A percentile compares a stretch with the other conserved stretches of the same genome.
Evolutionary conservation across 73 alveolate species (phyloP).

Genomic region (Blepharisma stoltei): DNA sequence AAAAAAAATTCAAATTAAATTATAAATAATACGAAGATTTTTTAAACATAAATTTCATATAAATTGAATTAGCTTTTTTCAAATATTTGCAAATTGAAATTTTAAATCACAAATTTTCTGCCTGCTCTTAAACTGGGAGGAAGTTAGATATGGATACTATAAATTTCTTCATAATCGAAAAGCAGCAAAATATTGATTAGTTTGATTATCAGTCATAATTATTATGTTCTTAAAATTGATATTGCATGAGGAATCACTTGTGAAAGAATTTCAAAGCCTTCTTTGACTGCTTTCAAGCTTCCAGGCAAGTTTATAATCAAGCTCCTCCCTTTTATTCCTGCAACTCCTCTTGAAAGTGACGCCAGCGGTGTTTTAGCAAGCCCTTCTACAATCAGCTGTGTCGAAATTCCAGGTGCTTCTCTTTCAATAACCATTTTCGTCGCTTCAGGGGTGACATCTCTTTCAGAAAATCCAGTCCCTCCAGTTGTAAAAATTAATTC

Average conservation of each 20-base stretch:
- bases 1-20: too few relatives aligned
- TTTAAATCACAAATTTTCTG: too few relatives aligned
- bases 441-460: slow-evolving; percentile 83
- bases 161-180: too few relatives aligned
- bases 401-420: slow-evolving; percentile 41
- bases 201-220: too few relatives aligned
- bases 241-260: neutral
- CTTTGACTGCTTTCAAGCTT: slow-evolving; percentile 60
- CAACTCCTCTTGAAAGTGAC: slow-evolving; percentile 50
- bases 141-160: too few relatives aligned
- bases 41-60: too few relatives aligned
- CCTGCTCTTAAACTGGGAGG: too few relatives aligned
- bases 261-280: slow-evolving; percentile 39
- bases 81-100: too few relatives aligned
- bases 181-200: too few relatives aligned
- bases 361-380: slow-evolving; percentile 43
- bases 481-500: slow-evolving; percentile 64
- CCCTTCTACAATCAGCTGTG: slow-evolving; percentile 36
- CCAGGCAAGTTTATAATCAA: slow-evolving; percentile 61
- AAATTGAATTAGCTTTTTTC: too few relatives aligned
- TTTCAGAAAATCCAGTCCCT: slow-evolving; percentile 71
- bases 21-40: too few relatives aligned
- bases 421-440: slow-evolving; percentile 52
- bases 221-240: neutral
- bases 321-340: slow-evolving; percentile 50